Evolutionary conservation across 352 stramenopile genomes (phyloP).

Genomic region (Phytopythium montanum): DNA sequence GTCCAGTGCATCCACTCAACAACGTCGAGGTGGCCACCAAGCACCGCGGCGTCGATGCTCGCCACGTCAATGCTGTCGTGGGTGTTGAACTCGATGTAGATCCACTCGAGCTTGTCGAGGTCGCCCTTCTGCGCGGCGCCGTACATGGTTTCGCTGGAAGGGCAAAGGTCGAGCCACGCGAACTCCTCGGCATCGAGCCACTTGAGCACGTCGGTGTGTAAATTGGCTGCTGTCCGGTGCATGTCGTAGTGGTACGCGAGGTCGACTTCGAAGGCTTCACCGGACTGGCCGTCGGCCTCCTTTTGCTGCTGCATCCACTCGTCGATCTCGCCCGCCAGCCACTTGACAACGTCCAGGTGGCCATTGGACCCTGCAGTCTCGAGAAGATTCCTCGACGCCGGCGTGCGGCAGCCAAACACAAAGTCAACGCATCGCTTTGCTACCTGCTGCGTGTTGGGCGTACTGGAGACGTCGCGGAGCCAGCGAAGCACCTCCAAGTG

Average conservation of each 20-base stretch:
- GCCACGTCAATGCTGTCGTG: not conserved
- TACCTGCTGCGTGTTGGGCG: not conserved
- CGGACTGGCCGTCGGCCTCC: not conserved
- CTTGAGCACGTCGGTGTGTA: not conserved
- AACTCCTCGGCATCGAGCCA: not conserved
- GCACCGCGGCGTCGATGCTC: not conserved
- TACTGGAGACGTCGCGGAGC: not conserved
- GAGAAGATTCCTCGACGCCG: not conserved
- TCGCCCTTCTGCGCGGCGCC: not conserved
- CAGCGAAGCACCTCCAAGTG: not conserved
- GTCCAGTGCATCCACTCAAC: not conserved
- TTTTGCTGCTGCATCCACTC: not conserved
- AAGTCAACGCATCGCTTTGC: not conserved
- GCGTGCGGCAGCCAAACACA: not conserved
- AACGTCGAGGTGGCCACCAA: not conserved
- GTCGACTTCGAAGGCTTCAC: not conserved
- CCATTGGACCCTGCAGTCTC: not conserved
- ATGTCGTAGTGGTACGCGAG: not conserved
- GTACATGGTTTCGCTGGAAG: not conserved
- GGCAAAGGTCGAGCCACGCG: not conserved
- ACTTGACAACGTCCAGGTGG: not conserved
- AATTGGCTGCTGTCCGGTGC: not conserved
- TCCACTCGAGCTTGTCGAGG: slow-evolving; percentile 1
- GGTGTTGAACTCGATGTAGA: not conserved
- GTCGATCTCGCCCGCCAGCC: not conserved